Base-by-base conservation (phyloP, 192 early-diverging fungal species). In the Backusella psychrophila region DNA sequence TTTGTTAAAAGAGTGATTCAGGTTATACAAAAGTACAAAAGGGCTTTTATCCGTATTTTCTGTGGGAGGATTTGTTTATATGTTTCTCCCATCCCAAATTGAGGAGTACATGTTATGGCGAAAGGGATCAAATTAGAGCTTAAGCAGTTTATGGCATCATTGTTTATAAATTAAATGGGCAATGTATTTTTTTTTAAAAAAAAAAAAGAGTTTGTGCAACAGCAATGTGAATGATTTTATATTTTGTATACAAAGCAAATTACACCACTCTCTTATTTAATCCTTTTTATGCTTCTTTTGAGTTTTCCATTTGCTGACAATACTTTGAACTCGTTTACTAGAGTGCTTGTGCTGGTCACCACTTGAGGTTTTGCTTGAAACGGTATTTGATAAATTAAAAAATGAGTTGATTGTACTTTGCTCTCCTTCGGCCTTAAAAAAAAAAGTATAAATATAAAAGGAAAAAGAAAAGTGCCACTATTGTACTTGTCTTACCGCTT, bases 321-420 rank as follows among this genome's bases (percentile, higher is more conserved):
- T 74, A n/a, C 79, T 81, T 42, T 84, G 73, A 26, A 87, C 44
- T 26, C 86, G 74, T 26, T 81, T 73, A 69, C 88, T 90, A 71
- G 83, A 77, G 42, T 84, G 83, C 36, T 66, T 46, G 21, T 38
- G 63, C 0, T 31, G 29, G 15, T 46, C 4, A 6, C 35, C 49
- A 1, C 56, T 29, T 29, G 56, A 63, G 0, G 56, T 63, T 63
- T 11, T 63, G n/a, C 56, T 63, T 23, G 56, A 63, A 63, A 63
- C 56, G 6, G 76, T 9, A 35, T 21, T 29, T 44, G 69, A 41
- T 46, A 23, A 11, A 35, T 44, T 29, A 66, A 76, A 23, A 26
- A 69, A 39, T 38, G 65, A 53, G 38, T 71, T 29, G 33, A 71
- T 38, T 14, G 35, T 71, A 5, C 23, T 26, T 36, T 71, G 69